Evolutionary conservation across 768 basidiomycete species (phyloP).

Genomic region (Russula sp.): DNA sequence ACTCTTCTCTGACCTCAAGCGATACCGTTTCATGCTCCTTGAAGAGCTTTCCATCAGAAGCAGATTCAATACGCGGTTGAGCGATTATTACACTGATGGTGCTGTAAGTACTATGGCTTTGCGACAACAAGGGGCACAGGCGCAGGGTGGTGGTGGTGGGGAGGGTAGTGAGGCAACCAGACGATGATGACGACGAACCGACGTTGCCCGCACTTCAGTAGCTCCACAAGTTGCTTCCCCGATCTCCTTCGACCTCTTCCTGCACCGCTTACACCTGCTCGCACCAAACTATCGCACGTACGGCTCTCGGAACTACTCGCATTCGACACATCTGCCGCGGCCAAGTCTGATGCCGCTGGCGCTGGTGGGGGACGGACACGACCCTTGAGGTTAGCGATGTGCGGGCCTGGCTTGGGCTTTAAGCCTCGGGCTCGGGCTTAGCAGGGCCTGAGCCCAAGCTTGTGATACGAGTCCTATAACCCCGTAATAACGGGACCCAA

Average conservation of each 20-base stretch:
- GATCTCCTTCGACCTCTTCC: constrained; percentile 27
- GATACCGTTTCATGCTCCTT: constrained; percentile 19
- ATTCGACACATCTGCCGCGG: too few species aligned
- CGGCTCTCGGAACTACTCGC: constrained; percentile 30
- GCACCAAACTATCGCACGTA: constrained; percentile 26
- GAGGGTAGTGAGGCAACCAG: not conserved
- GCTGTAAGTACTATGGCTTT: not conserved
- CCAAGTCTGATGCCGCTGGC: too few species aligned
- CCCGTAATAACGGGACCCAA: too few species aligned
- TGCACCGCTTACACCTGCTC: constrained; percentile 25
- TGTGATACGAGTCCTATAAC: too few species aligned
- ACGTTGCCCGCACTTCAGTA: constrained; percentile 20
- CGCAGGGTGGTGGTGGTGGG: not conserved
- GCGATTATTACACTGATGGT: constrained; percentile 20
- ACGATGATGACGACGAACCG: constrained; percentile 1
- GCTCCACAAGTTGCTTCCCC: constrained; percentile 29
- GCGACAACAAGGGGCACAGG: not conserved
- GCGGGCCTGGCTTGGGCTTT: too few species aligned
- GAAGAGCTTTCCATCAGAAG: constrained; percentile 28
- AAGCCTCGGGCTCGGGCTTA: too few species aligned
- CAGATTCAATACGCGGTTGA: constrained; percentile 26
- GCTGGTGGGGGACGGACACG: too few species aligned
- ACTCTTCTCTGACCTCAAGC: constrained; percentile 27
- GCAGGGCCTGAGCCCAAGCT: too few species aligned
- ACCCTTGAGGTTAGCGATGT: too few species aligned